Conservation (phyloP, 305 asterid species). For the Solanum aculeatissimum region DNA sequence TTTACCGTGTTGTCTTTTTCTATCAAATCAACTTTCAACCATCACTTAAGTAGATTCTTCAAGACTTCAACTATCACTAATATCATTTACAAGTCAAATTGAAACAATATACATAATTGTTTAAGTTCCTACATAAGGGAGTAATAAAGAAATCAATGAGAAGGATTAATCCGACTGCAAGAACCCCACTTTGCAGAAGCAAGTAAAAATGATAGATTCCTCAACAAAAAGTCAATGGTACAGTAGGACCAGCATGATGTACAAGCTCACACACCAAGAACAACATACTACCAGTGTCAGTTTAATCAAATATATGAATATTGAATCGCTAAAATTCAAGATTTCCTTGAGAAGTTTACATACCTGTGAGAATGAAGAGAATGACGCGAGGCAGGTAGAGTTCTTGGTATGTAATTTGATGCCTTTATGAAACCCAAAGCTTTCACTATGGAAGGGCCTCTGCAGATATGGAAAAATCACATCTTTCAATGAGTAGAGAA, state of each 20-base stretch:
- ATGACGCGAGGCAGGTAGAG: constrained; percentile 14
- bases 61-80: neutral
- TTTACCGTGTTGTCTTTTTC: neutral
- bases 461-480: constrained; percentile 8
- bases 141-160: neutral
- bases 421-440: constrained; percentile 29
- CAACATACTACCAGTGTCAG: neutral
- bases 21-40: neutral
- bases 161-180: neutral
- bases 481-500: neutral
- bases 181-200: neutral
- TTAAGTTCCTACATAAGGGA: neutral
- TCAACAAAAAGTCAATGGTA: neutral
- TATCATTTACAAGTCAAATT: neutral
- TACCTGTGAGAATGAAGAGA: constrained; percentile 46
- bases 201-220: neutral
- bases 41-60: neutral
- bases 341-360: neutral
- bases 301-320: neutral
- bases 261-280: neutral
- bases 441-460: constrained; percentile 36
- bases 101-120: neutral
- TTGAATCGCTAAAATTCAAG: neutral
- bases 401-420: constrained; percentile 20
- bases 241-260: neutral